Base-by-base conservation (phyloP, 345 rosid species). In the Reutealis trisperma region DNA sequence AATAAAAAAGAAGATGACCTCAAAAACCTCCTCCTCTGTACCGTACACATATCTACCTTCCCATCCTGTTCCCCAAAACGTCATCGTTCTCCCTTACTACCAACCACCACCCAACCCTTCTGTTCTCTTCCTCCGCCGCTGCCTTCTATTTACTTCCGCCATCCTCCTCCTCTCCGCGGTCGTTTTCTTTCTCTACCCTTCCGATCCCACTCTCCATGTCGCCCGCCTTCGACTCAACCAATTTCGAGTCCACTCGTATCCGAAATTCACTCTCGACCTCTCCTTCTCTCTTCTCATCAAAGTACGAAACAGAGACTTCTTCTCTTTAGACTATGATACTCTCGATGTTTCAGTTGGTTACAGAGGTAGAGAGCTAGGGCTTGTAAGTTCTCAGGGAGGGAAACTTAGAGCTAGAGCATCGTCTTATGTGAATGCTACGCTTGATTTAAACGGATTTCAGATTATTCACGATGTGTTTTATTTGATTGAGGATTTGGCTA, bases 301-400 rank as follows among this genome's bases (percentile, higher is more conserved):
- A 84, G 92, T 95, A 71, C 79, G 55, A 16, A 95, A 93, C 77
- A 78, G 83, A 6, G 94, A 95, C 65, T 84, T 89, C 85, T 89
- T 88, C 85, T 89, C 96, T 8, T 81, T 95, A 1, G 82, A 86
- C 41, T 90, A 90, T 75, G 83, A 88, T 27, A 83, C 91, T 32
- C 90, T 95, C 9, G 75, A 63, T 21, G 92, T 89, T 22, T 88
- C 91, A 47, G 82, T 95, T 65, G 95, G 98, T 70, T 95, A 93
- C 79, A 75, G 94, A 80, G 98, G 91, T 76, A 87, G 89, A 79
- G 87, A 90, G 86, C 83, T 95, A 65, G 98, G 97, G 77, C 30
- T 88, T 55, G 93, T 86, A 18, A 85, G 68, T 19, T 89, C 97
- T 15, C 51, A 32, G 1, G 94, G 97, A 15, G 94, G 89, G 27